Conservation (phyloP, 1,139 yeast genomes). For the Debaryomyces udenii region DNA sequence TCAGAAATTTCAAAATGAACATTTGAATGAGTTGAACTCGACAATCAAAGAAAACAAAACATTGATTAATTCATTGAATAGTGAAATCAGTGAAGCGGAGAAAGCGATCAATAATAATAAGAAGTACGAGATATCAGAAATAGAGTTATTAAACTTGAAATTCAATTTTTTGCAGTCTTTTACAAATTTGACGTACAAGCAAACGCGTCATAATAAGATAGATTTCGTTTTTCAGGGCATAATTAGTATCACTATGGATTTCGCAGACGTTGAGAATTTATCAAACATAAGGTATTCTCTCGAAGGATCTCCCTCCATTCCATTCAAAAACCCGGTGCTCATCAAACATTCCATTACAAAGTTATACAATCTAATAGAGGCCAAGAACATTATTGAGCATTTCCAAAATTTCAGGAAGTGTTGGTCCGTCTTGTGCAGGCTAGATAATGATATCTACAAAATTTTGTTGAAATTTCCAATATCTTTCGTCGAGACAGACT, state of each 20-base stretch:
- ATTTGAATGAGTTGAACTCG: conserved; percentile 18
- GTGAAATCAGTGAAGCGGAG: conserved; percentile 21
- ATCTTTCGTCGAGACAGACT: conserved; percentile 13
- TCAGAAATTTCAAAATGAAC: conserved; percentile 12
- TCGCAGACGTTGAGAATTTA: conserved; percentile 11
- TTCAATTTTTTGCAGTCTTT: conserved; percentile 28
- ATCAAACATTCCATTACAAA: background rate
- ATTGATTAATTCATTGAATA: conserved; percentile 22
- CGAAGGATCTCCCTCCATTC: conserved; percentile 3
- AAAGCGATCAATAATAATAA: conserved; percentile 23
- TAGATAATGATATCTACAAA: conserved; percentile 34
- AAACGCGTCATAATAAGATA: conserved; percentile 14
- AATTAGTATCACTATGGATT: conserved; percentile 20
- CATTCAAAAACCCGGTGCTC: conserved; percentile 2
- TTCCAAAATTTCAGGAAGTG: conserved; percentile 20
- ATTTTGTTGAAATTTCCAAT: conserved; percentile 35
- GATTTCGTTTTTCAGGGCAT: conserved; percentile 22
- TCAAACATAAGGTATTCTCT: conserved; percentile 10
- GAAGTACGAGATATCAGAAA: conserved; percentile 29
- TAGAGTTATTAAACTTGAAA: conserved; percentile 25
- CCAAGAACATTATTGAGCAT: conserved; percentile 14
- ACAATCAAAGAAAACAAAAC: conserved; percentile 16
- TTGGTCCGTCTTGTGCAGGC: conserved; percentile 24
- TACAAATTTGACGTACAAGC: conserved; percentile 23
- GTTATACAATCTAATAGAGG: background rate